These are phyloP conservation scores for Penicillium longicatenatum DNA, from an alignment of 495 filamentous ascomycete genomes.

Conservation along the genomic window DNA sequence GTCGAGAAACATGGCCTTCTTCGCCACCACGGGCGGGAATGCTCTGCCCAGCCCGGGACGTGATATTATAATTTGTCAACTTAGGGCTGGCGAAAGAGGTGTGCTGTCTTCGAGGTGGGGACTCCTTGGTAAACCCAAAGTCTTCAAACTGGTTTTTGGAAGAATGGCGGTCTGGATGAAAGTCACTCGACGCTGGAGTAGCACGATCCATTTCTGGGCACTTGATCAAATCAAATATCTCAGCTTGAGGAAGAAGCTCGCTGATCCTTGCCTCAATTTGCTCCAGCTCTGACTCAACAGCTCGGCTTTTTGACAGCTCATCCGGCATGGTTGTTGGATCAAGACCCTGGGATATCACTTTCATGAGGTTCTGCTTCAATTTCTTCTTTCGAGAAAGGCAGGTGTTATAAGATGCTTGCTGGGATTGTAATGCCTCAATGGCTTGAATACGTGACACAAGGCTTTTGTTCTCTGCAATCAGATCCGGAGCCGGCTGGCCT, in stretches of 20 bases:
- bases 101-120: slow-evolving; percentile 6
- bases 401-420: slow-evolving; percentile 27
- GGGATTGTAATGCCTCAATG: slow-evolving; percentile 34
- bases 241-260: slow-evolving; percentile 29
- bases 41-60: slow-evolving; percentile 13
- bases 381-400: slow-evolving; percentile 31
- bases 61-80: slow-evolving; percentile 8
- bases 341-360: slow-evolving; percentile 36
- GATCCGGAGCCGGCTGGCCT: slow-evolving; percentile 37
- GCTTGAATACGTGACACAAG: slow-evolving; percentile 37
- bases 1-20: slow-evolving; percentile 46
- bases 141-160: neutral
- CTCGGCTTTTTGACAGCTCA: slow-evolving; percentile 39
- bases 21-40: slow-evolving; percentile 19
- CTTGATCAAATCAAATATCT: slow-evolving; percentile 16
- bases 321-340: slow-evolving; percentile 36
- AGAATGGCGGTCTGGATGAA: neutral
- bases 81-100: slow-evolving; percentile 11
- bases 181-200: neutral
- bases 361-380: slow-evolving; percentile 38
- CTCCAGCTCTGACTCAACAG: slow-evolving; percentile 37
- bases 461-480: slow-evolving; percentile 41
- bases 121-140: slow-evolving; percentile 1
- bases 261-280: slow-evolving; percentile 35
- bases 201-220: neutral